Percentiles rank a stretch among this genome's conserved stretches.
Conservation (phyloP, 1,284 basidiomycete species). For the Albatrellus sp. region DNA sequence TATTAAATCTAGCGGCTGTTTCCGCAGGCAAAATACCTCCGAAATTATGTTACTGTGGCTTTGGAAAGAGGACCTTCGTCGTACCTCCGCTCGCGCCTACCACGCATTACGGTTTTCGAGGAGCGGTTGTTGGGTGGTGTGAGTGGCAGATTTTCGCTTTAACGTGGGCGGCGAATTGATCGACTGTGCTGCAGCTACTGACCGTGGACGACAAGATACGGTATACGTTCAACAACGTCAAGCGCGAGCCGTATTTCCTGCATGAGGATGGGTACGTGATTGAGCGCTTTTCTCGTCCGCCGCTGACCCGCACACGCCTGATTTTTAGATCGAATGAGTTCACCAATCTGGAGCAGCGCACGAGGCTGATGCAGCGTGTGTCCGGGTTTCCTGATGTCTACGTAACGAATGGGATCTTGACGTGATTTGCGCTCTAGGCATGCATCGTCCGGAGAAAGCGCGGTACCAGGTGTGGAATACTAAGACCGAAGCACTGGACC, state of each 20-base stretch:
- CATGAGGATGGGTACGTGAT: not conserved
- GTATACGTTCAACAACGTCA: not conserved
- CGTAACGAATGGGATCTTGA: not conserved
- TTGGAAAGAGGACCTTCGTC: no score
- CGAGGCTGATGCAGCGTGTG: not conserved
- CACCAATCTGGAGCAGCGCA: no score
- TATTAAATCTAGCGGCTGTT: no score
- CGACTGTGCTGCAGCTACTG: not conserved
- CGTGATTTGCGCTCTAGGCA: not conserved
- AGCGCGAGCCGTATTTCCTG: not conserved
- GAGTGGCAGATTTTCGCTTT: not conserved
- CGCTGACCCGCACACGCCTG: not conserved
- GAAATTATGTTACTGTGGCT: no score
- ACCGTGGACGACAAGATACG: not conserved
- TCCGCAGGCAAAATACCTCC: no score
- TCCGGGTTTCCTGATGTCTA: not conserved
- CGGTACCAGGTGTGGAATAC: conserved; percentile 5
- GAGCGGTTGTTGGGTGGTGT: conserved; percentile 8
- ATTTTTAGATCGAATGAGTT: no score
- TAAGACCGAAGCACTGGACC: not conserved
- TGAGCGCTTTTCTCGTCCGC: conserved; percentile 7
- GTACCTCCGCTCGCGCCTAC: no score
- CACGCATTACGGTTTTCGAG: no score
- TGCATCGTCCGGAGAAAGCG: conserved; percentile 11
- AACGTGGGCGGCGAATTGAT: not conserved